phyloP scores from a whole-genome alignment of 257 asterid species.

The Primulina tabacum region DNA sequence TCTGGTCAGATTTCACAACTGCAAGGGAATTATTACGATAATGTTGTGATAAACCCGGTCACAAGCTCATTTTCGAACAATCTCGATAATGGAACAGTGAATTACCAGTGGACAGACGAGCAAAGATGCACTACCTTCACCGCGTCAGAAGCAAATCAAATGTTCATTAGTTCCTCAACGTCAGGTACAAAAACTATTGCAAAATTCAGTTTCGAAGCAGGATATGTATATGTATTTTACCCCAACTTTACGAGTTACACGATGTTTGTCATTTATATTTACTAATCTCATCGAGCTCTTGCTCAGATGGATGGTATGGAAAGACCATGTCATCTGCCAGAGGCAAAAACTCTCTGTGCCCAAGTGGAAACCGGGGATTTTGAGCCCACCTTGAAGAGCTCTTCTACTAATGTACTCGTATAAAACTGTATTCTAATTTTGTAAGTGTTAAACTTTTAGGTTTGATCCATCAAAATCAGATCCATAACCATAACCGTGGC shows the following conservation, averaged over 20 bases:
- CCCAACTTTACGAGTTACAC: conserved; percentile 17
- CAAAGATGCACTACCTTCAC: conserved; percentile 24
- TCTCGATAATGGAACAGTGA: conserved; percentile 12
- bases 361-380: conserved; percentile 91
- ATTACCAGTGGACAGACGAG: conserved; percentile 29
- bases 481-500: conserved; percentile 28
- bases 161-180: conserved; percentile 22
- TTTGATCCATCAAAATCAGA: conserved; percentile 39
- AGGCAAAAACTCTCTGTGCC: conserved; percentile 82
- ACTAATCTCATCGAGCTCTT: conserved; percentile 62
- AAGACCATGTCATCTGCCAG: conserved; percentile 51
- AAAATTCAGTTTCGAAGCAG: conserved; percentile 20
- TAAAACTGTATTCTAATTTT: conserved; percentile 48
- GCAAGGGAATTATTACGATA: conserved; percentile 13
- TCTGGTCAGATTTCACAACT: conserved; percentile 23
- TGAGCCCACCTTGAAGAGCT: conserved; percentile 87
- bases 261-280: conserved; percentile 27
- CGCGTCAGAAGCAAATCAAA: conserved; percentile 27
- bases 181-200: conserved; percentile 43
- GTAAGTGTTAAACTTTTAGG: conserved; percentile 69
- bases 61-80: background rate
- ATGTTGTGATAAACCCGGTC: background rate
- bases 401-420: conserved; percentile 35
- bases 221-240: conserved; percentile 16
- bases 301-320: conserved; percentile 82